Percentiles rank a stretch among this genome's conserved stretches.
phyloP scores from a whole-genome alignment of 2,329 filamentous ascomycete genomes.

The Didymella sp. region DNA sequence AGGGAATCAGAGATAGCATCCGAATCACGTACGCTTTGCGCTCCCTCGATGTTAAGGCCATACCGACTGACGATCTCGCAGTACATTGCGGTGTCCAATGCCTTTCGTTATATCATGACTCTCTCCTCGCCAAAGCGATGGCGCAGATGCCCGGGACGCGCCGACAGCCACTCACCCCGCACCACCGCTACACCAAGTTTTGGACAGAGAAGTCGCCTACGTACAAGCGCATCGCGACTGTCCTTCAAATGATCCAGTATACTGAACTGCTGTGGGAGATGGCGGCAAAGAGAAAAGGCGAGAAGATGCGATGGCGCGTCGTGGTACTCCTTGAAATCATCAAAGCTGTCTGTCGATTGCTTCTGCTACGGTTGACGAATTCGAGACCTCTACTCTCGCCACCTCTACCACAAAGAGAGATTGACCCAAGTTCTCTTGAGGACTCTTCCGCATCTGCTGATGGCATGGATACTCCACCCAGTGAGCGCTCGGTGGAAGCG shows the following conservation, averaged over 20 bases:
- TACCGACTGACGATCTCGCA: conserved; percentile 34
- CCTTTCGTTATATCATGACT: conserved; percentile 91
- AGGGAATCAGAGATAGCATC: conserved; percentile 94
- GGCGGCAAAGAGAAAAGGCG: conserved; percentile 85
- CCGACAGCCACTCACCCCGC: conserved; percentile 61
- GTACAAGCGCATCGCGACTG: conserved; percentile 81
- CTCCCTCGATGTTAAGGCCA: neutral
- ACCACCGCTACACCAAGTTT: conserved; percentile 69
- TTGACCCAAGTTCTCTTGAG: conserved; percentile 69
- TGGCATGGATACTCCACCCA: conserved; percentile 57
- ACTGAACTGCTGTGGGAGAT: conserved; percentile 98
- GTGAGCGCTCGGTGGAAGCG: conserved; percentile 50
- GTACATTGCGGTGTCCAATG: conserved; percentile 88
- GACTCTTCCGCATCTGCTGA: conserved; percentile 55
- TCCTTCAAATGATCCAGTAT: conserved; percentile 90
- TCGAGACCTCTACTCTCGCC: conserved; percentile 83
- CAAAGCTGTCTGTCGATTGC: conserved; percentile 83
- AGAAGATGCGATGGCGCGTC: conserved; percentile 82
- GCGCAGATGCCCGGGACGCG: conserved; percentile 62
- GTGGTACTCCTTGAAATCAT: conserved; percentile 83
- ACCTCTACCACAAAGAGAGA: conserved; percentile 83
- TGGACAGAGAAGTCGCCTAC: conserved; percentile 68
- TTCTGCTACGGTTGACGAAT: conserved; percentile 82
- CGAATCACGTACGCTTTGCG: conserved; percentile 69
- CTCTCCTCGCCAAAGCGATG: conserved; percentile 73